Conservation (phyloP, 2,329 filamentous ascomycete genomes). For the Graphiopsis chlorocephala region DNA sequence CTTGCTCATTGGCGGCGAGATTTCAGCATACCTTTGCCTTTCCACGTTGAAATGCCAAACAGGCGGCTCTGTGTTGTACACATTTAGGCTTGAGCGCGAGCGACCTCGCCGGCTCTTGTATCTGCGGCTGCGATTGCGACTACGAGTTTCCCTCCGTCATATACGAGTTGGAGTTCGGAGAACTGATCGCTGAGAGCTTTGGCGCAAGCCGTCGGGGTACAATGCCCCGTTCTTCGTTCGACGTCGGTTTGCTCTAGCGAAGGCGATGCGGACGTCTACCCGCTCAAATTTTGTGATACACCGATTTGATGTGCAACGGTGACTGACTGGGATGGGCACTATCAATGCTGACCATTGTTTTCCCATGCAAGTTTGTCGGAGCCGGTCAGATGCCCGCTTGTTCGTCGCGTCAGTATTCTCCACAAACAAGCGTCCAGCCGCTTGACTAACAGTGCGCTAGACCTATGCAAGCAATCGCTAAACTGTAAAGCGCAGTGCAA, state of each 20-base stretch:
- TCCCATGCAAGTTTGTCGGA: too few species aligned
- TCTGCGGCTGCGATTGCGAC: background rate
- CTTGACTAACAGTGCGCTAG: too few species aligned
- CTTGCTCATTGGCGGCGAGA: background rate
- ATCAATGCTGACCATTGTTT: too few species aligned
- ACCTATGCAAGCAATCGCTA: too few species aligned
- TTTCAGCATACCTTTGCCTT: slow-evolving; percentile 8
- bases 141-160: background rate
- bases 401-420: too few species aligned
- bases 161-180: background rate
- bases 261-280: background rate
- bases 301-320: background rate
- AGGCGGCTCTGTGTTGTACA: slow-evolving; percentile 7
- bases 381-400: too few species aligned
- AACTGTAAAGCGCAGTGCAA: too few species aligned
- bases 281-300: background rate
- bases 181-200: slow-evolving; percentile 2
- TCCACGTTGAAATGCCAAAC: slow-evolving; percentile 4
- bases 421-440: too few species aligned
- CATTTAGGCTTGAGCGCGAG: background rate
- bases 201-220: slow-evolving; percentile 9
- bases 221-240: slow-evolving; percentile 6
- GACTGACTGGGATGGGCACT: too few species aligned
- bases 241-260: background rate
- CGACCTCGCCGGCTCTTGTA: background rate